A percentile compares a stretch with the other conserved stretches of the same genome.
Evolutionary conservation across 1,284 basidiomycete species (phyloP).

Genomic region (Rhodotorula mucilaginosa): DNA sequence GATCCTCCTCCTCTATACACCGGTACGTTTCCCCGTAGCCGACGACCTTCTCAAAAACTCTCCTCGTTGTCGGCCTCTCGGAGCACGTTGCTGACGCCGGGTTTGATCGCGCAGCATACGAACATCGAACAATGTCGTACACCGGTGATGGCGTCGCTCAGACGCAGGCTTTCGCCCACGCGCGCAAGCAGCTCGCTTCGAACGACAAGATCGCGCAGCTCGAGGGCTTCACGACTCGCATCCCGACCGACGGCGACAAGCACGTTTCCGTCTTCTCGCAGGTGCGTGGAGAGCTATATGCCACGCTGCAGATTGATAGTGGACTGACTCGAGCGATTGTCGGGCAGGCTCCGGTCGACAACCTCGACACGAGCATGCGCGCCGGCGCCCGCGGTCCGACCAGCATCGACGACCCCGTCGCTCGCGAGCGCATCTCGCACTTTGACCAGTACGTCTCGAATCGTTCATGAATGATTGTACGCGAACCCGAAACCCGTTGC

Average conservation of each 20-base stretch:
- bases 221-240: constrained; percentile 24
- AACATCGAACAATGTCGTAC: constrained; percentile 7
- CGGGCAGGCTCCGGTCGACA: constrained; percentile 41
- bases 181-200: constrained; percentile 3
- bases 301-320: neutral
- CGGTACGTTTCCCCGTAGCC: too few relatives aligned
- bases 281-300: neutral
- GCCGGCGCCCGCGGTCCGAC: constrained; percentile 39
- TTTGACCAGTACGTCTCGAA: constrained; percentile 27
- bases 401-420: constrained; percentile 38
- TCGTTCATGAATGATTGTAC: neutral
- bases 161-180: constrained; percentile 11
- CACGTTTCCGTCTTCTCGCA: constrained; percentile 32
- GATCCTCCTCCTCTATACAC: too few relatives aligned
- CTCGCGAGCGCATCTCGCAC: constrained; percentile 40
- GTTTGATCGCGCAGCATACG: neutral
- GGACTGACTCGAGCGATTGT: neutral
- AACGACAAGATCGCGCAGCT: constrained; percentile 32
- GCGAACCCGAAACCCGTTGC: neutral
- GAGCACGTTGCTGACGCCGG: neutral
- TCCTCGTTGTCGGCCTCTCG: too few relatives aligned
- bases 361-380: constrained; percentile 38
- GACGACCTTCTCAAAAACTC: neutral
- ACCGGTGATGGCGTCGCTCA: constrained; percentile 27
- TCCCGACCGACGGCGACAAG: constrained; percentile 29